These are phyloP conservation scores for Amphichorda felina DNA, from an alignment of 2,329 filamentous ascomycete genomes.

Conservation along the genomic window DNA sequence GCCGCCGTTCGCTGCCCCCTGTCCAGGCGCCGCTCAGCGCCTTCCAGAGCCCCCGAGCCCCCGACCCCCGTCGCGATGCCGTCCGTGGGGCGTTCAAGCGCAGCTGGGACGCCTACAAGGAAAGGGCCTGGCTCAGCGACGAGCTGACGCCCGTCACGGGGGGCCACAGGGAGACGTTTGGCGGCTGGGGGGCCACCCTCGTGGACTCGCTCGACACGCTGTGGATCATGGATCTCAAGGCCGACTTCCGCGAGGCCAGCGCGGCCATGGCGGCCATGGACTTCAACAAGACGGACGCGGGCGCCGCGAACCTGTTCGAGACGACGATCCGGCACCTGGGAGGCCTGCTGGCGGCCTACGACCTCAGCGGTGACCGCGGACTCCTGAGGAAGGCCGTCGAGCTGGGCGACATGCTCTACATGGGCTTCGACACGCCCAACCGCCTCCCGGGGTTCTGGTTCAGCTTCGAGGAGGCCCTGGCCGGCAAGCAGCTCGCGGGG, in stretches of 20 bases:
- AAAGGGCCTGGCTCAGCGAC: conserved; percentile 38
- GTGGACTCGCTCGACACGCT: conserved; percentile 50
- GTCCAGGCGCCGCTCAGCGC: conserved; percentile 5
- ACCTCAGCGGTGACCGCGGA: conserved; percentile 29
- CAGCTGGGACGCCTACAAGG: conserved; percentile 36
- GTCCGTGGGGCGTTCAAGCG: conserved; percentile 6
- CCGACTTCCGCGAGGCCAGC: conserved; percentile 44
- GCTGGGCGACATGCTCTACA: conserved; percentile 38
- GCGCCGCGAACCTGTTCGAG: conserved; percentile 36
- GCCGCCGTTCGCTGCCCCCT: conserved; percentile 2
- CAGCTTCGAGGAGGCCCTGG: conserved; percentile 22
- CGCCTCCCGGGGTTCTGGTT: conserved; percentile 28
- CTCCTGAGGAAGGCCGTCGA: conserved; percentile 35
- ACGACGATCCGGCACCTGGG: conserved; percentile 43
- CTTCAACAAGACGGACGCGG: conserved; percentile 29
- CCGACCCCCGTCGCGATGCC: conserved; percentile 5
- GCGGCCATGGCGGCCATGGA: conserved; percentile 33
- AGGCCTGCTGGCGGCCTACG: conserved; percentile 37
- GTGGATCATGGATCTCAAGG: conserved; percentile 46
- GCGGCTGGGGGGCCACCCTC: conserved; percentile 45
- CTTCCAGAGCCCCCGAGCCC: conserved; percentile 2
- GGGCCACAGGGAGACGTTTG: conserved; percentile 32
- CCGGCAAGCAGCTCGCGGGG: conserved; percentile 34
- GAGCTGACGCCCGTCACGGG: conserved; percentile 38
- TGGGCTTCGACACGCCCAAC: conserved; percentile 39